Percentiles rank a stretch among this genome's conserved stretches.
These are phyloP conservation scores for Pyracantha coccinea DNA, from an alignment of 331 rosid species.

Conservation along the genomic window DNA sequence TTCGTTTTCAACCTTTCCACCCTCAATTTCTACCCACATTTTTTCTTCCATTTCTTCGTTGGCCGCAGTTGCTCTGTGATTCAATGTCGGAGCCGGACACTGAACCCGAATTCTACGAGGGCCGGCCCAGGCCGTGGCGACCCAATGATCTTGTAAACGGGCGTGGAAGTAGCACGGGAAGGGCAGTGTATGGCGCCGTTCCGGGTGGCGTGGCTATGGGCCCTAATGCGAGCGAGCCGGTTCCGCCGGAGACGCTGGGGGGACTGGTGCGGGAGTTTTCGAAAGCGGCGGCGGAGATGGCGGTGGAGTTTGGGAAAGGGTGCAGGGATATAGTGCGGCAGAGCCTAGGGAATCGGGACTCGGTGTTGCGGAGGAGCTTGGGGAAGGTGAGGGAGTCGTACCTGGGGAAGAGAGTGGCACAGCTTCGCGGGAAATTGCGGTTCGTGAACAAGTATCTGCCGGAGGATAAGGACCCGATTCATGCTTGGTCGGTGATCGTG, in stretches of 20 bases:
- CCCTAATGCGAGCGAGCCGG: conserved; percentile 18
- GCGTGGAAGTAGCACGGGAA: neutral
- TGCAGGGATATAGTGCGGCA: conserved; percentile 84
- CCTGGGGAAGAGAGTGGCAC: conserved; percentile 29
- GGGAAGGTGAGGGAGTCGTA: conserved; percentile 40
- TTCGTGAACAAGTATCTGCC: conserved; percentile 60
- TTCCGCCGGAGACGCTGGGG: conserved; percentile 22
- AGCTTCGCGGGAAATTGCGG: conserved; percentile 33
- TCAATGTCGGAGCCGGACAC: neutral
- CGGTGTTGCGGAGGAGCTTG: conserved; percentile 37
- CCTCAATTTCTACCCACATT: neutral
- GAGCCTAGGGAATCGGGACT: conserved; percentile 57
- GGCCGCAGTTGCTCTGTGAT: neutral
- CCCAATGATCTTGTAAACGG: neutral
- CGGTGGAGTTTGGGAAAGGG: conserved; percentile 79
- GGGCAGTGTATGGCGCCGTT: neutral
- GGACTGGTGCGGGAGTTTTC: conserved; percentile 56
- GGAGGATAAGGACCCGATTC: conserved; percentile 86
- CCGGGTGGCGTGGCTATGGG: neutral
- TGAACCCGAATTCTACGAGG: neutral
- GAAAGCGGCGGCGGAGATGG: conserved; percentile 66
- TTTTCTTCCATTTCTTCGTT: no score
- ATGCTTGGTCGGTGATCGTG: conserved; percentile 59
- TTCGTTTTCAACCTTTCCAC: conserved; percentile 21
- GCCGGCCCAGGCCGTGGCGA: conserved; percentile 6